A percentile compares a stretch with the other conserved stretches of the same genome.
Evolutionary conservation across 2,329 filamentous ascomycete genomes (phyloP).

Genomic region (Xylariaceae sp.): DNA sequence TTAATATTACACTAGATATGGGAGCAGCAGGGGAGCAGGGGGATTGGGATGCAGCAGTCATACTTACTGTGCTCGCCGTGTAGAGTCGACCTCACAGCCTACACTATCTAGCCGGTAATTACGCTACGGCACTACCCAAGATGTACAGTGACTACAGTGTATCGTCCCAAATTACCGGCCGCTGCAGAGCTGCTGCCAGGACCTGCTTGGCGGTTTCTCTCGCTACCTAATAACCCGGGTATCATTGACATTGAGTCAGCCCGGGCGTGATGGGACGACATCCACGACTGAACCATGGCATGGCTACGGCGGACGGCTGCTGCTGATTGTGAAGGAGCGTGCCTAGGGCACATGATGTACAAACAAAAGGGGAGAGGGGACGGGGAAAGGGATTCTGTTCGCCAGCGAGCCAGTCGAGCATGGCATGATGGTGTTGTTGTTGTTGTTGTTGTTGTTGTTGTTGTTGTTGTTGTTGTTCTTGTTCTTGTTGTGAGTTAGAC

Average conservation of each 20-base stretch:
- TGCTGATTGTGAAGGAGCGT: conserved; percentile 8
- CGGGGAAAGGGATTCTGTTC: conserved; percentile 5
- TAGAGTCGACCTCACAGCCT: background rate
- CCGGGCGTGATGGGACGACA: conserved; percentile 26
- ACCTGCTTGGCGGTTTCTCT: conserved; percentile 29
- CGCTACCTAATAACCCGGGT: conserved; percentile 22
- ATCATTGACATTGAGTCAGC: conserved; percentile 30
- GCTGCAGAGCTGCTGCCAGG: conserved; percentile 22
- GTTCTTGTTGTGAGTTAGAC: conserved; percentile 13
- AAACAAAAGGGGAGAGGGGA: conserved; percentile 7
- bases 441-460: no score
- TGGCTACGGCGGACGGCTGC: conserved; percentile 32
- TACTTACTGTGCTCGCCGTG: background rate
- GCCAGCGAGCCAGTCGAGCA: conserved; percentile 15
- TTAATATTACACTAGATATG: conserved; percentile 33
- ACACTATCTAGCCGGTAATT: conserved; percentile 15
- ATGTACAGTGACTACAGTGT: conserved; percentile 16
- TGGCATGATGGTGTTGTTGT: background rate
- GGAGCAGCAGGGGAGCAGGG: conserved; percentile 30
- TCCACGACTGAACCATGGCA: conserved; percentile 19
- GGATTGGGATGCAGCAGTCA: conserved; percentile 17
- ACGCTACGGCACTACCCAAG: conserved; percentile 3
- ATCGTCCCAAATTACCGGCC: conserved; percentile 22
- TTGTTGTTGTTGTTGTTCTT: background rate
- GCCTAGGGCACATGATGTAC: conserved; percentile 6